These are phyloP conservation scores for Musa troglodytarum DNA, from an alignment of 176 grass and related monocot species.

Conservation along the genomic window DNA sequence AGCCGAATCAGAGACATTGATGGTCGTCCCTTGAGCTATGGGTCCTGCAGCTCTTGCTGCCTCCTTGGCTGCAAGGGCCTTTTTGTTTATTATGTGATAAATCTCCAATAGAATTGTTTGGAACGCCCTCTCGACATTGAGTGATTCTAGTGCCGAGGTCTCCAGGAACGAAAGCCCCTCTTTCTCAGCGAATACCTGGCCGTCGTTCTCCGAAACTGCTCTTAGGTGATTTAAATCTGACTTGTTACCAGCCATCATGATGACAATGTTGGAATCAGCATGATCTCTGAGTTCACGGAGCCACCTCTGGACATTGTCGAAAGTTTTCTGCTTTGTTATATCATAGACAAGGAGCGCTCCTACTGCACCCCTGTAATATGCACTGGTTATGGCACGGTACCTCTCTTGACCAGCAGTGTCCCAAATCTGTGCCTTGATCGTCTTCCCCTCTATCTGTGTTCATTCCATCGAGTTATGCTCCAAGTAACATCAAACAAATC, in stretches of 20 bases:
- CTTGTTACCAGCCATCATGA: background rate
- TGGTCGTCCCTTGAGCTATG: background rate
- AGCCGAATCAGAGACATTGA: background rate
- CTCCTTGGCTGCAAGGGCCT: background rate
- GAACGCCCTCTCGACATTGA: background rate
- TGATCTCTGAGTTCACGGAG: background rate
- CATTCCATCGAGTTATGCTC: background rate
- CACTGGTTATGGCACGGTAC: background rate
- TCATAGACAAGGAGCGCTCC: background rate
- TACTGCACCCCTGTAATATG: background rate
- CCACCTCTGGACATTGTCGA: background rate
- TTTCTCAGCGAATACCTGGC: background rate
- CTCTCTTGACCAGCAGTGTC: background rate
- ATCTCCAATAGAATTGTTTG: background rate
- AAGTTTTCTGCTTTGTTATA: background rate
- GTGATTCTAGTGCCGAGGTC: background rate
- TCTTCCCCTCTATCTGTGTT: background rate
- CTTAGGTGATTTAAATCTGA: background rate
- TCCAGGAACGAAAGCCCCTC: background rate
- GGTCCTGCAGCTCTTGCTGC: background rate
- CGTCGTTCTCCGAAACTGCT: background rate
- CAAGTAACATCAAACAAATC: background rate
- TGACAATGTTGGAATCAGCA: background rate
- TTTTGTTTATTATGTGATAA: background rate
- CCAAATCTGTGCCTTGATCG: background rate